These are phyloP conservation scores for Xenoacremonium recifei DNA, from an alignment of 2,329 filamentous ascomycete species.

Conservation along the genomic window DNA sequence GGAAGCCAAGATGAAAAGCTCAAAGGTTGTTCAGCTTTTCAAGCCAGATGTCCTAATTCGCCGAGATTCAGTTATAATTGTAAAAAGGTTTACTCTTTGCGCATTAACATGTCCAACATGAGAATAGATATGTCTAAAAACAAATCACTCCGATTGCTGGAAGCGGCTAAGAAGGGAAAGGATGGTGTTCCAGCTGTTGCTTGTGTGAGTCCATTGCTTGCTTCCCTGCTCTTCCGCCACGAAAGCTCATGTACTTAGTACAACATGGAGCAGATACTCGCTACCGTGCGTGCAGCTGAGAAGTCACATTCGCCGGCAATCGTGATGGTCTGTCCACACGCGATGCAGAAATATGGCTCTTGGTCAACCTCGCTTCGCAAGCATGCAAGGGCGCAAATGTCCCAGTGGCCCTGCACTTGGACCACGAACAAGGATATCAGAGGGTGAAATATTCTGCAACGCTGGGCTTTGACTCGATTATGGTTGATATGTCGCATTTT, in stretches of 20 bases:
- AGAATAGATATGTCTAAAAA: no score
- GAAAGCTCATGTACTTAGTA: not conserved
- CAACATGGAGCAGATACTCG: not conserved
- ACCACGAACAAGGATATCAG: slow-evolving; percentile 60
- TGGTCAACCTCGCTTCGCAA: slow-evolving; percentile 49
- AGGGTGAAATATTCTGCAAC: slow-evolving; percentile 53
- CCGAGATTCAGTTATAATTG: no score
- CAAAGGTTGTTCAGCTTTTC: no score
- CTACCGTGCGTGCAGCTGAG: not conserved
- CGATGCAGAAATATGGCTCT: slow-evolving; percentile 19
- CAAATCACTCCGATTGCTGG: no score
- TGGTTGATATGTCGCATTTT: slow-evolving; percentile 75
- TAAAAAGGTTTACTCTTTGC: no score
- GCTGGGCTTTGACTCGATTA: slow-evolving; percentile 66
- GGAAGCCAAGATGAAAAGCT: no score
- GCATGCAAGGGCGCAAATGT: slow-evolving; percentile 56
- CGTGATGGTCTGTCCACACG: not conserved
- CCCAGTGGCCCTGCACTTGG: slow-evolving; percentile 63
- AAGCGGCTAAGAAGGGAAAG: no score
- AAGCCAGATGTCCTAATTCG: no score
- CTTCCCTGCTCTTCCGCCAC: not conserved
- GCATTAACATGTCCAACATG: no score
- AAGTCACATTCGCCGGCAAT: not conserved
- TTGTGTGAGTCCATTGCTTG: not conserved
- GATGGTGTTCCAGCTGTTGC: not conserved